Evolutionary conservation across 2,329 filamentous ascomycete genomes (phyloP).

Genomic region (Aspergillus clavatus): DNA sequence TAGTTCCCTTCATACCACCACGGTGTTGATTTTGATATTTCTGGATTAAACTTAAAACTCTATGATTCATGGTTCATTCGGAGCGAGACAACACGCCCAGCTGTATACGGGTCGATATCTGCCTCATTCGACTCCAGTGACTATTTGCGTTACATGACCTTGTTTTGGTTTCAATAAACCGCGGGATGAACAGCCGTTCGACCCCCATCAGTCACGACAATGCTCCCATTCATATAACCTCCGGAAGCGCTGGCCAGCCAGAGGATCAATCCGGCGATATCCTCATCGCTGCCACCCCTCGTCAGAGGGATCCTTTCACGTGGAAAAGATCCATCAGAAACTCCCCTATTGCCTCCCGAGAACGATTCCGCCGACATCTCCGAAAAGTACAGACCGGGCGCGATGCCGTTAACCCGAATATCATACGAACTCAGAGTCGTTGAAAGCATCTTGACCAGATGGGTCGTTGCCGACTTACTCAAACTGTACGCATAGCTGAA

Average conservation of each 20-base stretch:
- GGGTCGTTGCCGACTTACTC: slow-evolving; percentile 45
- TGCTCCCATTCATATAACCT: slow-evolving; percentile 61
- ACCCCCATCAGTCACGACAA: slow-evolving; percentile 61
- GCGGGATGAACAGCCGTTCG: slow-evolving; percentile 53
- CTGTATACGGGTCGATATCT: background rate
- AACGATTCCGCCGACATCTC: slow-evolving; percentile 56
- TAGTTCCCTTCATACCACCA: too few species aligned
- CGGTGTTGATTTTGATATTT: too few species aligned
- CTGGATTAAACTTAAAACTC: too few species aligned
- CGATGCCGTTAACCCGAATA: slow-evolving; percentile 49
- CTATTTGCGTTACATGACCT: background rate
- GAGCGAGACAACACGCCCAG: too few species aligned
- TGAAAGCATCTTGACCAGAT: slow-evolving; percentile 48
- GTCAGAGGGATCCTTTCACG: slow-evolving; percentile 52
- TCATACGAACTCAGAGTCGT: slow-evolving; percentile 37
- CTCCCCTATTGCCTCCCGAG: slow-evolving; percentile 32
- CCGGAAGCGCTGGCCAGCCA: slow-evolving; percentile 63
- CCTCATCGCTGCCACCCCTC: slow-evolving; percentile 56
- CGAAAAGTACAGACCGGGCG: slow-evolving; percentile 54
- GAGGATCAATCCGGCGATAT: slow-evolving; percentile 61
- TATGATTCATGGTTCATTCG: too few species aligned
- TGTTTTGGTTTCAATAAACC: slow-evolving; percentile 43
- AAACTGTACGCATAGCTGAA: slow-evolving; percentile 43
- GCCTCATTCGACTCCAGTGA: too few species aligned
- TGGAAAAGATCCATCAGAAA: slow-evolving; percentile 38